A percentile compares a stretch with the other conserved stretches of the same genome.
phyloP scores from a whole-genome alignment of 2,329 filamentous ascomycete species.

The Trematosphaeria pertusa region DNA sequence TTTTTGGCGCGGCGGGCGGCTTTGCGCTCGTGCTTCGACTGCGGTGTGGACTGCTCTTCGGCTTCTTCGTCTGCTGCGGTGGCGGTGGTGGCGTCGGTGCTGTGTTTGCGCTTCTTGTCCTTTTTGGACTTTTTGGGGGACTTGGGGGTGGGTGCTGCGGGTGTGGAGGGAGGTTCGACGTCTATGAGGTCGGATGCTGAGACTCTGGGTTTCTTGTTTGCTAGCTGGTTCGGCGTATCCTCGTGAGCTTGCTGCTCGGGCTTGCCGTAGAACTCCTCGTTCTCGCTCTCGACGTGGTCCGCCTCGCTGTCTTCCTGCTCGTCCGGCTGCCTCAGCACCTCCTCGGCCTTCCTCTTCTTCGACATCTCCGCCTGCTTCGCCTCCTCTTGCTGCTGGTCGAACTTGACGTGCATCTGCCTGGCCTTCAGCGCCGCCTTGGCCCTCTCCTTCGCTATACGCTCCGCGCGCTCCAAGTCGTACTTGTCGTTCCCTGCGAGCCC shows the following conservation, averaged over 20 bases:
- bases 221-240: no score
- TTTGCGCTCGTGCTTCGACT: neutral
- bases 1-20: neutral
- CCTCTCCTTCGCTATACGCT: constrained; percentile 45
- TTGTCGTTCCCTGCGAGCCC: constrained; percentile 67
- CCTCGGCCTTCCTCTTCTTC: constrained; percentile 37
- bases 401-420: constrained; percentile 33
- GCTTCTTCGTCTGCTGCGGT: neutral
- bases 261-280: constrained; percentile 22
- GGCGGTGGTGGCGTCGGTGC: neutral
- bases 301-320: constrained; percentile 8
- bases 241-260: neutral
- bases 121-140: constrained; percentile 10
- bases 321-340: constrained; percentile 7
- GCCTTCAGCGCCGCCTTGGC: constrained; percentile 33
- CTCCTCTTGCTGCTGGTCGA: constrained; percentile 34
- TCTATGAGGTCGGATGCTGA: constrained; percentile 15
- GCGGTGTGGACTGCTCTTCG: constrained; percentile 1
- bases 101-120: constrained; percentile 6
- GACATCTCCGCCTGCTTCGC: constrained; percentile 18
- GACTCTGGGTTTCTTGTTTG: constrained; percentile 20
- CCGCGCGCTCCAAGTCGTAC: constrained; percentile 51
- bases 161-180: constrained; percentile 7
- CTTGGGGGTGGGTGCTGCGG: constrained; percentile 7
- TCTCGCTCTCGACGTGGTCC: constrained; percentile 21